Evolutionary conservation across 306 rosid species (phyloP).

Genomic region (Gillenia trifoliata): DNA sequence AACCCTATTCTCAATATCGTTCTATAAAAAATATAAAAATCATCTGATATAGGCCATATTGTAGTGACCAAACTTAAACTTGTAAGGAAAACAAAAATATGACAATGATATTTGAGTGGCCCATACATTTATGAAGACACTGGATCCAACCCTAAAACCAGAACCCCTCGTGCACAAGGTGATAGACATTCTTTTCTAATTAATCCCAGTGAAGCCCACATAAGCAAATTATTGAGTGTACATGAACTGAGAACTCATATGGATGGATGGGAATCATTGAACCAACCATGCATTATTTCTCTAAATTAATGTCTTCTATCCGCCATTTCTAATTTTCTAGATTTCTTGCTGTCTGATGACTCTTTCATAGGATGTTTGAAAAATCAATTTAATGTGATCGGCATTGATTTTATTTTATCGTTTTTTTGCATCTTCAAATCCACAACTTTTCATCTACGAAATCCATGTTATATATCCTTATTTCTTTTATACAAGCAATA

Average conservation of each 20-base stretch:
- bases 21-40: no score
- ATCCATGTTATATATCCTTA: neutral
- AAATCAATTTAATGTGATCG: constrained; percentile 3
- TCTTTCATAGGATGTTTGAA: constrained; percentile 4
- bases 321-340: constrained; percentile 12
- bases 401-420: constrained; percentile 27
- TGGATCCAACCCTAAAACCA: constrained; percentile 44
- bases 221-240: constrained; percentile 28
- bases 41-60: no score
- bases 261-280: constrained; percentile 23
- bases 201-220: constrained; percentile 22
- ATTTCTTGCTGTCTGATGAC: constrained; percentile 17
- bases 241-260: constrained; percentile 22
- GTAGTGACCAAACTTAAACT: neutral
- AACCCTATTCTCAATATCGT: no score
- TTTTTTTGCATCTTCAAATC: constrained; percentile 4
- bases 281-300: neutral
- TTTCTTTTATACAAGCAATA: no score
- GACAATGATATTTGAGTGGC: neutral
- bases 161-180: constrained; percentile 38
- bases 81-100: neutral
- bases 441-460: constrained; percentile 10
- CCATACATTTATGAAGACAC: constrained; percentile 24
- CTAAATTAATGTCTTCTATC: neutral
- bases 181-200: constrained; percentile 32